These are phyloP conservation scores for Coemansia sp. DNA, from an alignment of 371 early-diverging fungal species.

Conservation along the genomic window DNA sequence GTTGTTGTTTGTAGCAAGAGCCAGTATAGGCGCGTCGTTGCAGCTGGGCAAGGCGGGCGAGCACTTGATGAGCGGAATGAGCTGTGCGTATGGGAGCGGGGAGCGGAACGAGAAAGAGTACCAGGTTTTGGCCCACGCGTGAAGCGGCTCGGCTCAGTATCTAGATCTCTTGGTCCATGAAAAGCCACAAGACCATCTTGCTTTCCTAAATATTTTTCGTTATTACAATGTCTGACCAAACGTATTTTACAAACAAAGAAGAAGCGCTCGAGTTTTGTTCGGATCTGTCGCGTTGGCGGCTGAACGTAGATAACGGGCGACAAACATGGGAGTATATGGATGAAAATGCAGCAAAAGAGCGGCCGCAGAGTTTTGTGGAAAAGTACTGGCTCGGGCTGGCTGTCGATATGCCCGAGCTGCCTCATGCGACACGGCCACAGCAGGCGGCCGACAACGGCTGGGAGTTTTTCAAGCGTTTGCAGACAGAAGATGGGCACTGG, in stretches of 20 bases:
- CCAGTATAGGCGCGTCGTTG: constrained; percentile 44
- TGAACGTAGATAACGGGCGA: constrained; percentile 64
- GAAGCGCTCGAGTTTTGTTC: constrained; percentile 42
- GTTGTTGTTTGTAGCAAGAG: constrained; percentile 55
- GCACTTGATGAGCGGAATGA: constrained; percentile 30
- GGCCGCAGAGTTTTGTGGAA: constrained; percentile 79
- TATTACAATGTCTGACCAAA: constrained; percentile 26
- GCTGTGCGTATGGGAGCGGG: constrained; percentile 11
- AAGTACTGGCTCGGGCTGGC: constrained; percentile 88
- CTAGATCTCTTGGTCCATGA: neutral
- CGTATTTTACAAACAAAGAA: constrained; percentile 37
- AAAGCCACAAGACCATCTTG: neutral
- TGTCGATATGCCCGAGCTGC: constrained; percentile 53
- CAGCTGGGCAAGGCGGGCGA: constrained; percentile 54
- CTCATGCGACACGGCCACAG: constrained; percentile 53
- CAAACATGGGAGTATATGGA: constrained; percentile 91
- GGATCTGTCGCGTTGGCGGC: constrained; percentile 52
- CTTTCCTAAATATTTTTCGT: too few species aligned
- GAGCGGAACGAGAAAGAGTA: constrained; percentile 13
- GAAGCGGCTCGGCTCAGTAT: neutral
- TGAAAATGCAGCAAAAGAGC: constrained; percentile 57
- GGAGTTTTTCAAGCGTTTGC: constrained; percentile 80
- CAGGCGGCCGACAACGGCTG: constrained; percentile 86
- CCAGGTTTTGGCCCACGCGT: constrained; percentile 5
- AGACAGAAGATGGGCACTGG: constrained; percentile 96